phyloP scores from a whole-genome alignment of 768 basidiomycete species.

The Leucocoprinus sp. region DNA sequence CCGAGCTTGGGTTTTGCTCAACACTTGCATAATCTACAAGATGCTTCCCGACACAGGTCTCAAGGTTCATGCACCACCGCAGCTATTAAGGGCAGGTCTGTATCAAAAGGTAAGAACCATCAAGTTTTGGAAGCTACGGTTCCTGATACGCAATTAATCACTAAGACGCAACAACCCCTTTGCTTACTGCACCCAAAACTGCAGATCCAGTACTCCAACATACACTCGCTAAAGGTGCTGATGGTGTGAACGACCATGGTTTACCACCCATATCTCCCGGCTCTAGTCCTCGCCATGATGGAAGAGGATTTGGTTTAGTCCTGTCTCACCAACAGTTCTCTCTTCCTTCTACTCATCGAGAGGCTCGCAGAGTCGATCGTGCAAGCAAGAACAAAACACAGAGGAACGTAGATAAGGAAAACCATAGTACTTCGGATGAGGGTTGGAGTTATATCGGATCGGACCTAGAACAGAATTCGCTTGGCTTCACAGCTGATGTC shows the following conservation, averaged over 20 bases:
- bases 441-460: slow-evolving; percentile 31
- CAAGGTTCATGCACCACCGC: slow-evolving; percentile 5
- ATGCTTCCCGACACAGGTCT: slow-evolving; percentile 1
- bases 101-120: background rate
- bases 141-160: background rate
- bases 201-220: slow-evolving; percentile 32
- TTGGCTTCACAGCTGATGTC: slow-evolving; percentile 28
- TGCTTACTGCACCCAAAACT: slow-evolving; percentile 34
- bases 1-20: slow-evolving; percentile 18
- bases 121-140: background rate
- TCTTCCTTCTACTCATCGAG: background rate
- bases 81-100: background rate
- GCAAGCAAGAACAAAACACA: background rate
- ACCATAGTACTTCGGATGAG: slow-evolving; percentile 26
- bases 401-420: slow-evolving; percentile 35
- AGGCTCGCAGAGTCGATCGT: background rate
- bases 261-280: background rate
- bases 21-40: slow-evolving; percentile 19
- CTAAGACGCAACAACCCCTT: slow-evolving; percentile 21
- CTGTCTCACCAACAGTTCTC: background rate
- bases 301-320: slow-evolving; percentile 1
- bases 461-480: slow-evolving; percentile 21
- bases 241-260: slow-evolving; percentile 29
- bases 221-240: slow-evolving; percentile 37
- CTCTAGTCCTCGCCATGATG: background rate